Conservation (phyloP, 768 basidiomycete genomes). For the Cytidiella melzeri region DNA sequence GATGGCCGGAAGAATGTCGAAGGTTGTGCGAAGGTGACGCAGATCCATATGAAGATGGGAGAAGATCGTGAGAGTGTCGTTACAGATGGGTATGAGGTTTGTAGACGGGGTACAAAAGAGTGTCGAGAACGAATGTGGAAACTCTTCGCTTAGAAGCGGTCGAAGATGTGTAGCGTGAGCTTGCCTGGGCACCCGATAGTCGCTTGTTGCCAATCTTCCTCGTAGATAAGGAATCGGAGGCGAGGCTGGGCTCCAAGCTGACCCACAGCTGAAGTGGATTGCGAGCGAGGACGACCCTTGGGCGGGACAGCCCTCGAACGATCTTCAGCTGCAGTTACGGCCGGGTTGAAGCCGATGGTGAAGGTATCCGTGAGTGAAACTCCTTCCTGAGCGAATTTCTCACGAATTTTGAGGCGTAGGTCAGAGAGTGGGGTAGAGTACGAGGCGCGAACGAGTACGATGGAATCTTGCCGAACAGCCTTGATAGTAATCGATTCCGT, state of each 20-base stretch:
- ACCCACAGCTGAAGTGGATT: conserved; percentile 28
- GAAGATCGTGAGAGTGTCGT: too few relatives aligned
- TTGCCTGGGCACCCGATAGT: conserved; percentile 42
- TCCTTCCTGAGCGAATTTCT: conserved; percentile 65
- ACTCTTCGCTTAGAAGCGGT: conserved; percentile 8
- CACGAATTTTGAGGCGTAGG: conserved; percentile 51
- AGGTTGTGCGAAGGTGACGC: too few relatives aligned
- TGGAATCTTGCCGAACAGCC: conserved; percentile 53
- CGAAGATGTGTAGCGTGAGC: conserved; percentile 49
- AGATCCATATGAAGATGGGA: too few relatives aligned
- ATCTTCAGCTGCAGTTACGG: conserved; percentile 19
- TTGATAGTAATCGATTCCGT: conserved; percentile 46
- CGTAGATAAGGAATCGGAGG: conserved; percentile 43
- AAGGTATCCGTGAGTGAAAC: conserved; percentile 49
- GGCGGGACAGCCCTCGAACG: background rate
- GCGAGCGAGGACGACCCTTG: conserved; percentile 25
- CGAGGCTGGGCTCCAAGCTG: conserved; percentile 9
- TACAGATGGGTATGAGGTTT: too few relatives aligned
- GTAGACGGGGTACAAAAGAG: conserved; percentile 3
- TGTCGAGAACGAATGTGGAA: background rate
- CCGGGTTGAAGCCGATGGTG: conserved; percentile 45
- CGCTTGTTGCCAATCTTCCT: conserved; percentile 56
- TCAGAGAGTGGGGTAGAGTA: conserved; percentile 42
- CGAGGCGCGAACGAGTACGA: conserved; percentile 55
- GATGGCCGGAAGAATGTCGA: too few relatives aligned